Evolutionary conservation across 2,329 filamentous ascomycete genomes (phyloP).

Genomic region (Hawksworthiomyces lignivorus): DNA sequence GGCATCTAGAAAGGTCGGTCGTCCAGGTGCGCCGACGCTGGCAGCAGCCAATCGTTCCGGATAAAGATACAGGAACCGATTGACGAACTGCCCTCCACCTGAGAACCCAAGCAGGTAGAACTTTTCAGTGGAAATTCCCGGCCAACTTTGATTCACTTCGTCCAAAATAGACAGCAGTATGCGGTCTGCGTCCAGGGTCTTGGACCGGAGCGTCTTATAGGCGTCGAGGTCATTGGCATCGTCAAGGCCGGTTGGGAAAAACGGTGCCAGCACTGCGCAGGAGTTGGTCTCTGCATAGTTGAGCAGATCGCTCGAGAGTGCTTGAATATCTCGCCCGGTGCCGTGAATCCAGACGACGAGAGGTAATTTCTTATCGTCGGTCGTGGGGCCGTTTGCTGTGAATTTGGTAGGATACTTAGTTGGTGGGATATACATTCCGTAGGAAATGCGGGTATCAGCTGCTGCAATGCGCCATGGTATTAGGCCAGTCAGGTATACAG

Average conservation of each 20-base stretch:
- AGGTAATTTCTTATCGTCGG: not conserved
- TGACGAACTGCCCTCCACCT: constrained; percentile 3
- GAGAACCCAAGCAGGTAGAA: constrained; percentile 1
- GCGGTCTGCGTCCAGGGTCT: not conserved
- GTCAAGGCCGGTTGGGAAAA: constrained; percentile 3
- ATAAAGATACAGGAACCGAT: constrained; percentile 2
- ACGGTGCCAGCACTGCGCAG: not conserved
- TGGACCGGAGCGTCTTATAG: not conserved
- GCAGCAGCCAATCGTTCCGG: not conserved
- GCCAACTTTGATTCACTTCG: not conserved
- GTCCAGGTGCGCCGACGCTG: not conserved
- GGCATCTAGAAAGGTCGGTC: not conserved
- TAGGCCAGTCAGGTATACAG: not conserved
- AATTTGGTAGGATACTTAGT: not conserved
- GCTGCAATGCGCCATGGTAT: constrained; percentile 1
- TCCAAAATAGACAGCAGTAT: constrained; percentile 1
- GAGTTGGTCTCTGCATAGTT: constrained; percentile 1
- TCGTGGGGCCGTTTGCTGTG: not conserved
- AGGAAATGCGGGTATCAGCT: not conserved
- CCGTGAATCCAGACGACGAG: constrained; percentile 3
- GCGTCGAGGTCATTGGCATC: constrained; percentile 2
- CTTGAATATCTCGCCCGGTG: not conserved
- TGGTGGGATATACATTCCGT: not conserved
- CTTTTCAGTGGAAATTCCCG: not conserved
- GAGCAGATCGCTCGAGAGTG: not conserved